phyloP scores from a whole-genome alignment of 192 early-diverging fungal genomes.

The Mortierella antarctica region DNA sequence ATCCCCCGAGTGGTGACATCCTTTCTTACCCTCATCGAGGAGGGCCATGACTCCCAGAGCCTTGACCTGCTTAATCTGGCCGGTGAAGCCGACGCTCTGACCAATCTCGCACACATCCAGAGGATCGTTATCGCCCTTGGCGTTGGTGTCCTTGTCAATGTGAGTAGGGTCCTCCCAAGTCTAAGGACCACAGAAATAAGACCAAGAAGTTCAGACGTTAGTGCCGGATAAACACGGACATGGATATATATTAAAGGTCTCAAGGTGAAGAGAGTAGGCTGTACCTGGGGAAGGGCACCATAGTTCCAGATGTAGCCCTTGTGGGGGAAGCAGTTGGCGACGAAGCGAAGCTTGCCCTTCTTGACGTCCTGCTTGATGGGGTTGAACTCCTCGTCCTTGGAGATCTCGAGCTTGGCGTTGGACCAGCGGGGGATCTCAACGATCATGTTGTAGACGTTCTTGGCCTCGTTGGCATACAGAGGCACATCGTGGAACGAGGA shows the following conservation, averaged over 20 bases:
- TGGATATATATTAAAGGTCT: not conserved
- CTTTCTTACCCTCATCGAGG: constrained; percentile 85
- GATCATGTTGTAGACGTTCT: constrained; percentile 96
- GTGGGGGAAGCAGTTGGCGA: constrained; percentile 99
- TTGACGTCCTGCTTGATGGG: constrained; percentile 99
- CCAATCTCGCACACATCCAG: constrained; percentile 99
- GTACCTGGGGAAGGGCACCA: constrained; percentile 94
- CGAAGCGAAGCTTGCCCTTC: constrained; percentile 99
- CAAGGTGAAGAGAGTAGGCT: not conserved
- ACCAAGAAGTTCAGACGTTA: not conserved
- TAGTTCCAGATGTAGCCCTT: constrained; percentile 99
- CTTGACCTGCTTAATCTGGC: constrained; percentile 99
- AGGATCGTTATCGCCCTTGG: constrained; percentile 96
- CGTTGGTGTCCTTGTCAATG: constrained; percentile 92
- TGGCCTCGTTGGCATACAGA: constrained; percentile 89
- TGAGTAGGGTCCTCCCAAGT: constrained; percentile 99
- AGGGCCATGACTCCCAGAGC: constrained; percentile 98
- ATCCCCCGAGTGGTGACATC: not conserved
- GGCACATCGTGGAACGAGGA: constrained; percentile 99
- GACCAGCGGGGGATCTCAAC: constrained; percentile 99
- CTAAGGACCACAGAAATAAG: constrained; percentile 26
- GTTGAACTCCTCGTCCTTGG: constrained; percentile 96
- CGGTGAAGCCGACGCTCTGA: constrained; percentile 86
- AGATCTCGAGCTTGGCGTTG: constrained; percentile 99
- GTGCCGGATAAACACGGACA: no score